Base-by-base conservation (phyloP, 2,329 filamentous ascomycete species). In the Mycocentrospora acerina region DNA sequence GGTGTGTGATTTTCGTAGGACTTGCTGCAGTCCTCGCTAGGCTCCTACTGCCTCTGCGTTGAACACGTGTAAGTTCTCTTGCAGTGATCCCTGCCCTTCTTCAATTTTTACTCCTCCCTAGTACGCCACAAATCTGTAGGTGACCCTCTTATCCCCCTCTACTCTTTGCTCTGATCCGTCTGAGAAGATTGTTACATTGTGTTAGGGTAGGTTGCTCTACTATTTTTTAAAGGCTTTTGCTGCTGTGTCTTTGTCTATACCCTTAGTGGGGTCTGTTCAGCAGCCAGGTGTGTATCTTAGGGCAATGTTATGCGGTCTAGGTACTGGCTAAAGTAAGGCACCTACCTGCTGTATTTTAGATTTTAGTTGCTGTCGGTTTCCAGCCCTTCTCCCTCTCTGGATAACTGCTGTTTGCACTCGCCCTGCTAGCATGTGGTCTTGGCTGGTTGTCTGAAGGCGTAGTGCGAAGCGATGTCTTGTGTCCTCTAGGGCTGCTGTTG, bases 131-230 rank as follows among this genome's bases (percentile, higher is more conserved):
- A 22, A 41, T 24, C 38, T 24, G 12, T 42, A 42, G 18, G 39
- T 37, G 12, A 42, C 39, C 10, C 6, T 9, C 16, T 15, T 24
- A 18, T 26, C 33, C n/a, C 34, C 34, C 10, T 37, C 22, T 5
- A 16, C 31, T 15, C 14, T 15, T 24, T 42, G 35, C 30, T 42
- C 35, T 27, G 40, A 42, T 12, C 34, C 31, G 18, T 42, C 40
- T 19, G 35, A 42, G 40, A 42, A 42, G 35, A 42, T 38, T n/a
- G 40, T 29, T 2, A 42, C 22, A 22, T 42, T 34, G 4, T 17
- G 11, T 13, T 13, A 9, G 11, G 29, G 17, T 16, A 25, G 28
- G 9, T 22, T 15, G 12, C 9, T 7, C 28, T 28, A 37, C 37
- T 19, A 40, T 24, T 5, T 15, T 13, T 19, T 40, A 26, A 32